phyloP scores from a whole-genome alignment of 768 basidiomycete genomes.

The Termitomyces sp. region DNA sequence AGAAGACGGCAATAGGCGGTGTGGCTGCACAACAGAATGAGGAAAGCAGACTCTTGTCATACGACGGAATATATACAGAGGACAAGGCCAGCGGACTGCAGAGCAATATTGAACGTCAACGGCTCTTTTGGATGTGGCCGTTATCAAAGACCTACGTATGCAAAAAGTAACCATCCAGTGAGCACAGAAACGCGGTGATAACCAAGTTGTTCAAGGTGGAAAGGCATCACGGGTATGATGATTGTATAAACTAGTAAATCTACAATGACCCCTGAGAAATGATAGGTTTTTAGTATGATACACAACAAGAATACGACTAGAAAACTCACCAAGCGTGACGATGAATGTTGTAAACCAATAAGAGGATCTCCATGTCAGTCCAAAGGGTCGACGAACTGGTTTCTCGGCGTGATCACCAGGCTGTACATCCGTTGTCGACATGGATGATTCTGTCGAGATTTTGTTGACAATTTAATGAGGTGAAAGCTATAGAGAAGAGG shows the following conservation, averaged over 20 bases:
- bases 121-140: not conserved
- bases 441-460: not conserved
- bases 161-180: constrained; percentile 56
- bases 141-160: constrained; percentile 37
- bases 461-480: not conserved
- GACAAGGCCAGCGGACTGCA: constrained; percentile 51
- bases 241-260: constrained; percentile 58
- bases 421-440: not conserved
- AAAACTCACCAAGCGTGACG: constrained; percentile 42
- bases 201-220: constrained; percentile 46
- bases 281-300: not conserved
- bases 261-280: constrained; percentile 31
- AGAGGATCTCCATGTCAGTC: constrained; percentile 53
- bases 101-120: not conserved
- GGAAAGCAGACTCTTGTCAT: not conserved
- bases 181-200: constrained; percentile 41
- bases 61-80: constrained; percentile 32
- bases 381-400: constrained; percentile 27
- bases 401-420: not conserved
- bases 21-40: constrained; percentile 32
- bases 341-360: constrained; percentile 49
- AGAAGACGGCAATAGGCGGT: constrained; percentile 49
- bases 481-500: not conserved
- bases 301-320: not conserved
- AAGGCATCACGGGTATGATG: constrained; percentile 59